A percentile compares a stretch with the other conserved stretches of the same genome.
phyloP scores from a whole-genome alignment of 1,284 basidiomycete species.

The Microbotryum intermedium region DNA sequence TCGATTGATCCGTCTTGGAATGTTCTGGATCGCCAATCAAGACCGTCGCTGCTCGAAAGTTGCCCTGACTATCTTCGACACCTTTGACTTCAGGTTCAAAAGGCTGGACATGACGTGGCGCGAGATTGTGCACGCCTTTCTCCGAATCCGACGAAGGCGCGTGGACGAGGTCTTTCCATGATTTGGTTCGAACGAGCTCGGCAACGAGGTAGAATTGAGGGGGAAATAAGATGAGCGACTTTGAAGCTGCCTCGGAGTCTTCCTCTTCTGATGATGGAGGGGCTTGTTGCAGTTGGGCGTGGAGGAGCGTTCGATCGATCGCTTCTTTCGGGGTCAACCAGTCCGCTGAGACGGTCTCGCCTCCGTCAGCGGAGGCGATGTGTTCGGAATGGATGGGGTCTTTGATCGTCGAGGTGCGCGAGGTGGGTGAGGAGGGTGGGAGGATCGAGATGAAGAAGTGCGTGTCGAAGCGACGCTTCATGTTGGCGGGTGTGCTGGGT shows the following conservation, averaged over 20 bases:
- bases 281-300: slow-evolving; percentile 6
- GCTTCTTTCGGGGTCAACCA: slow-evolving; percentile 30
- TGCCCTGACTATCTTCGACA: neutral
- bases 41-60: slow-evolving; percentile 6
- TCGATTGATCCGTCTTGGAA: neutral
- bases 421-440: slow-evolving; percentile 8
- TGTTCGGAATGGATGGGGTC: slow-evolving; percentile 2
- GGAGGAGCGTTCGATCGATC: slow-evolving; percentile 13
- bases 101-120: neutral
- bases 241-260: neutral
- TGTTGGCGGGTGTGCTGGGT: slow-evolving; percentile 15
- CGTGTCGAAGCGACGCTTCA: slow-evolving; percentile 33
- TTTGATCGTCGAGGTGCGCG: neutral
- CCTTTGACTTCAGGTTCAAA: slow-evolving; percentile 5
- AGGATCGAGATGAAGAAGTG: slow-evolving; percentile 33
- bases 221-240: slow-evolving; percentile 25
- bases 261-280: neutral
- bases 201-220: slow-evolving; percentile 32
- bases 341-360: slow-evolving; percentile 19
- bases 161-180: slow-evolving; percentile 1
- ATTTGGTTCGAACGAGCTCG: slow-evolving; percentile 18
- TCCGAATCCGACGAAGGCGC: neutral
- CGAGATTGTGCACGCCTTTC: neutral
- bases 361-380: slow-evolving; percentile 17
- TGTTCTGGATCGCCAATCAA: slow-evolving; percentile 19